Percentiles rank a stretch among this genome's conserved stretches.
Conservation (phyloP, 73 alveolate genomes). For the Symbiodinium natans region DNA sequence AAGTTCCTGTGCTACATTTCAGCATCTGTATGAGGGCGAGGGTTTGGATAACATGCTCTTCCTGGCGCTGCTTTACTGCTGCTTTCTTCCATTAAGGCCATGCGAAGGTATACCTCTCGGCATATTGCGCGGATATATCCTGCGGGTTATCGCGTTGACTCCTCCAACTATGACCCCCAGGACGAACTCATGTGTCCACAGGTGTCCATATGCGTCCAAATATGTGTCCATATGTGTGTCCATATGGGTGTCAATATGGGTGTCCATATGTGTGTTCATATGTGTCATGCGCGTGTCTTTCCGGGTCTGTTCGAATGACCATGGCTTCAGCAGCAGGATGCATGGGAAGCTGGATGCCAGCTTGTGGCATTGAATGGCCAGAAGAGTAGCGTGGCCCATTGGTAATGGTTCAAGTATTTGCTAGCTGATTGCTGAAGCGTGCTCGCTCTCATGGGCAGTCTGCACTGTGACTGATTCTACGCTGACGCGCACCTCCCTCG, state of each 20-base stretch:
- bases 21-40: too few relatives aligned
- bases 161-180: conserved; percentile 90
- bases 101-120: conserved; percentile 57
- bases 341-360: conserved; percentile 83
- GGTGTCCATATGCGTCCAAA: background rate
- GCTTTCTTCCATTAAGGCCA: conserved; percentile 29
- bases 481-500: too few relatives aligned
- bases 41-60: too few relatives aligned
- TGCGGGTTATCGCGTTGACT: conserved; percentile 88
- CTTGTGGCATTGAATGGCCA: conserved; percentile 80
- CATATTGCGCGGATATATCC: conserved; percentile 84
- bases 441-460: too few relatives aligned
- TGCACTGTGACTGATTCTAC: too few relatives aligned
- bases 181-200: background rate
- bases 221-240: too few relatives aligned
- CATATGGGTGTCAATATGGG: too few relatives aligned
- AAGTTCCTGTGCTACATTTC: background rate
- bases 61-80: too few relatives aligned
- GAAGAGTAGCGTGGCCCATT: conserved; percentile 29
- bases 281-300: background rate
- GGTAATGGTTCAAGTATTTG: background rate
- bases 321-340: conserved; percentile 16
- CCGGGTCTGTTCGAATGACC: background rate
- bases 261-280: background rate
- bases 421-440: background rate